Base-by-base conservation (phyloP, 139 green algal genomes). In the Chlorella sp. region DNA sequence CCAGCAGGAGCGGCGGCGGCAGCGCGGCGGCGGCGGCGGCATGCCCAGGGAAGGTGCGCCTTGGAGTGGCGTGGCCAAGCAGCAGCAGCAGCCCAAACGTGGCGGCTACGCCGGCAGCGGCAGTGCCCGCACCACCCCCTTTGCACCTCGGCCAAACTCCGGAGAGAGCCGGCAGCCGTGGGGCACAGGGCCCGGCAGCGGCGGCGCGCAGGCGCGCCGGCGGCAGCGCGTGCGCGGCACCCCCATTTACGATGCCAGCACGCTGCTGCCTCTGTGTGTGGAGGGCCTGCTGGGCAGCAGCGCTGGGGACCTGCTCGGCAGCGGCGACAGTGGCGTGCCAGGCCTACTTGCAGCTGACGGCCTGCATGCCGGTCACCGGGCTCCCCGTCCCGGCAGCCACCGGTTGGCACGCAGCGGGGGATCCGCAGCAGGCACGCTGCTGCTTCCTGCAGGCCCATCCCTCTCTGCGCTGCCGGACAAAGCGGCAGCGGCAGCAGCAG, bases 81-180 rank as follows among this genome's bases (percentile, higher is more conserved):
- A 12, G 28, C 32, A 20, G 7, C 51, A 47, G 55, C 74, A 71
- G 30, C 67, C 26, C 20, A 41, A 74, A 32, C 68, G 32, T 2
- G 68, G 51, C 13, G 51, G 51, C 15, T 9, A 15, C 51, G 13
- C 12, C 51, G 51, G 51, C 51, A 21, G 12, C 25, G 34, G 74
- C 39, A 84, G 34, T 18, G 80, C 80, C 1, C 65, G 80, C 47
- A 85, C 68, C 80, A 85, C 80, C 1, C 80, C 80, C 47, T 85
- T 85, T 79, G 80, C 80, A 5, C 80, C 67, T 25, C 67, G 36
- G 76, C 76, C 60, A 60, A 82, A 72, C 76, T 60, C 51, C 12
- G 51, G 51, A 60, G 51, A 60, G 2, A 60, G 51, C 51, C 51
- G 51, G 51, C 51, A 73, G 57, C 57, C 17, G 30, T 57, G 74